Base-by-base conservation (phyloP, 345 rosid species). In the Rhizophora apiculata region DNA sequence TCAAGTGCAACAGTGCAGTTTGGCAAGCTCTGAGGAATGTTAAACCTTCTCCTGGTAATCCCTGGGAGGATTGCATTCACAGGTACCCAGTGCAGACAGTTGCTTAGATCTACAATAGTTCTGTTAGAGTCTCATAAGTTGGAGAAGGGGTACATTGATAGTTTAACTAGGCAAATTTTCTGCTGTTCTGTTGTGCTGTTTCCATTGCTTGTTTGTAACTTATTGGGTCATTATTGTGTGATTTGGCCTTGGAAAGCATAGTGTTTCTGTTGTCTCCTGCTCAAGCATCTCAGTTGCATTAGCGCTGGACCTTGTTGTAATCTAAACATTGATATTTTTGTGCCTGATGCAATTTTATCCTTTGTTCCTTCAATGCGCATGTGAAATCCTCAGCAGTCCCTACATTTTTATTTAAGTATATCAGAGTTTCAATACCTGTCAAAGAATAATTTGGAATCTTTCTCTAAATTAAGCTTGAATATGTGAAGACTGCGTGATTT, bases 1-100 rank as follows among this genome's bases (percentile, higher is more conserved):
- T 56, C 60, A 56, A 56, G 60, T 56, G 60, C 29, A 56, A 64
- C 68, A 64, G 56, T 48, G 68, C 68, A 27, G 68, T 64, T 16
- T 64, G 68, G 68, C 31, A 64, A 53, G 68, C 68, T 29, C 34
- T 64, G 31, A 51, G 53, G 57, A 48, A 64, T 48, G 58, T 48
- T 24, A 43, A 46, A 27, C 68, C 68, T 13, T 64, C 68, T 26
- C 7, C 37, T 19, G 29, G 30, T 48, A 49, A 52, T 20, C 68
- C 55, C 0, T 64, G 68, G 68, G 57, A 64, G 22, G 57, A 48
- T 46, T 64, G 56, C 68, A 29, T 64, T 64, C 24, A 49, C 31
- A 49, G 37, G 39, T 56, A 56, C 60, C 60, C 60, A 10, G 18
- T 56, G 60, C 60, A 56, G 60, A 56, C 60, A 56, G 60, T 56